Conservation (phyloP, 1,284 basidiomycete species). For the Gymnopus androsaceus region DNA sequence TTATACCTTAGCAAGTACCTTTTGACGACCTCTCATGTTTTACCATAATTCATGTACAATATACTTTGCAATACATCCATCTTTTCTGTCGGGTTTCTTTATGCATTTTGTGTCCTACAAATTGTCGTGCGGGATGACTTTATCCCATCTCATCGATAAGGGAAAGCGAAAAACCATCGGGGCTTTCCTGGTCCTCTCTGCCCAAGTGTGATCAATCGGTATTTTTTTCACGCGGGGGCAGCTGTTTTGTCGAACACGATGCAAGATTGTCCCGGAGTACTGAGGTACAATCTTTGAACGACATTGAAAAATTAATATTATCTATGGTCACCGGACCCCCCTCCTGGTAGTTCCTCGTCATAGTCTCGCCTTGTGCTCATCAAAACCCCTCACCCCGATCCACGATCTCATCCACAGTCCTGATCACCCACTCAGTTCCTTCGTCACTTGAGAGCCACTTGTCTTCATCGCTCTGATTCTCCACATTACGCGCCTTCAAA, state of each 20-base stretch:
- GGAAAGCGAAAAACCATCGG: background rate
- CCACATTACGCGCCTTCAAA: slow-evolving; percentile 74
- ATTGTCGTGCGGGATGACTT: too few species aligned
- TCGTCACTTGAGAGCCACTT: slow-evolving; percentile 88
- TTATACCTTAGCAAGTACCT: slow-evolving; percentile 7
- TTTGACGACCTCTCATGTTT: background rate
- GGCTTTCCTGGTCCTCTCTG: background rate
- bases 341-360: slow-evolving; percentile 32
- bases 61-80: background rate
- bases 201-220: background rate
- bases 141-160: slow-evolving; percentile 9
- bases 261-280: background rate
- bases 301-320: background rate
- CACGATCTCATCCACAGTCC: slow-evolving; percentile 80
- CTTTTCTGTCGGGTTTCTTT: too few species aligned
- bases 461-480: slow-evolving; percentile 71
- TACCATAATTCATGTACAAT: slow-evolving; percentile 1
- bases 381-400: slow-evolving; percentile 58
- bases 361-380: slow-evolving; percentile 57
- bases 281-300: slow-evolving; percentile 8
- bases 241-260: background rate
- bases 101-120: too few species aligned
- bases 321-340: slow-evolving; percentile 21
- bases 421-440: slow-evolving; percentile 90
- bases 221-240: background rate